Conservation (phyloP, 768 basidiomycete species). For the Leccinum subtestaceum region DNA sequence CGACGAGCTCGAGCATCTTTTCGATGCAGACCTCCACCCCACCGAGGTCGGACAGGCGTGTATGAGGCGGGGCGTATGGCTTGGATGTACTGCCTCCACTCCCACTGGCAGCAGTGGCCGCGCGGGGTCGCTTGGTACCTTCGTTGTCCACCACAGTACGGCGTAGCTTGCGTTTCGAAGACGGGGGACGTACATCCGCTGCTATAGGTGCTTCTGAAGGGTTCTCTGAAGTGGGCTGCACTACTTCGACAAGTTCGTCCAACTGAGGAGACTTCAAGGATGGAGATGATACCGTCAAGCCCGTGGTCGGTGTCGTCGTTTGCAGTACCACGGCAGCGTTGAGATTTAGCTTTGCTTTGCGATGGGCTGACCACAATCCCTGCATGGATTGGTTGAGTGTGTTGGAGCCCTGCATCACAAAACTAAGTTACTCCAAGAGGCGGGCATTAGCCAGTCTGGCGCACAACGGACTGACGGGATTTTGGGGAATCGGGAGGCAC, state of each 20-base stretch:
- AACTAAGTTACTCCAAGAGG: not conserved
- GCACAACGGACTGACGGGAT: too few relatives aligned
- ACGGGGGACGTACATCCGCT: slow-evolving; percentile 16
- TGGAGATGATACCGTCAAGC: not conserved
- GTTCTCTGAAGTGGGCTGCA: not conserved
- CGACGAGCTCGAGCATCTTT: slow-evolving; percentile 94
- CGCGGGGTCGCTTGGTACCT: slow-evolving; percentile 54
- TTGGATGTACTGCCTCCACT: slow-evolving; percentile 23
- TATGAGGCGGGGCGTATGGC: slow-evolving; percentile 62
- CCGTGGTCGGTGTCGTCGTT: not conserved
- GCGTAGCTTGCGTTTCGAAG: slow-evolving; percentile 64
- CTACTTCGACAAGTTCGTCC: not conserved
- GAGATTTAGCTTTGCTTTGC: slow-evolving; percentile 64
- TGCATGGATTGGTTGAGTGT: slow-evolving; percentile 77
- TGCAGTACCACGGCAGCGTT: slow-evolving; percentile 36
- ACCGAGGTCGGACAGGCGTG: slow-evolving; percentile 81
- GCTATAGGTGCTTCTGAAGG: not conserved
- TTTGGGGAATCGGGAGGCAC: too few relatives aligned
- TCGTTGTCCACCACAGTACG: slow-evolving; percentile 44
- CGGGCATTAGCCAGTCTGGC: too few relatives aligned
- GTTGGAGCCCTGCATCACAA: slow-evolving; percentile 58
- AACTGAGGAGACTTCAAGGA: not conserved
- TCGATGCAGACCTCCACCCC: slow-evolving; percentile 85
- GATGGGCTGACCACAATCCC: slow-evolving; percentile 70
- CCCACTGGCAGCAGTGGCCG: slow-evolving; percentile 26